Evolutionary conservation across 2,329 filamentous ascomycete genomes (phyloP).

Genomic region (Penicillium brevicompactum): DNA sequence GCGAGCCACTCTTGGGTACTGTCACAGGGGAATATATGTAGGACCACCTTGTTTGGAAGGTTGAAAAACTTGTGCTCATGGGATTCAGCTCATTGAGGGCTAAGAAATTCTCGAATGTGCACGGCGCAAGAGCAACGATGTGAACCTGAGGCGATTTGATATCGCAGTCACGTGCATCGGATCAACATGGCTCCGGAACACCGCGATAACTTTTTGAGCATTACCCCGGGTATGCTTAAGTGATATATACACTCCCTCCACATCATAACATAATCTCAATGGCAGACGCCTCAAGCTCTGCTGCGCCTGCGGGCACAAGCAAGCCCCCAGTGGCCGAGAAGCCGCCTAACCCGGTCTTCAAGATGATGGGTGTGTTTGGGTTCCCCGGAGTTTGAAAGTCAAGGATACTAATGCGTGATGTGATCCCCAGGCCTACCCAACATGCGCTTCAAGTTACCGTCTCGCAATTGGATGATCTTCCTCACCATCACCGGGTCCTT

Average conservation of each 20-base stretch:
- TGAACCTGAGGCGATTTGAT: background rate
- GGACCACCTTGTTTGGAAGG: no score
- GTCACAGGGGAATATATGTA: no score
- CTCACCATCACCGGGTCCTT: slow-evolving; percentile 76
- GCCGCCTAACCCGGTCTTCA: slow-evolving; percentile 69
- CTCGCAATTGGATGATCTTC: slow-evolving; percentile 98
- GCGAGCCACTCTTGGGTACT: no score
- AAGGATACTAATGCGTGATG: slow-evolving; percentile 14
- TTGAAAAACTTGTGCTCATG: no score
- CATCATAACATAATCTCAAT: slow-evolving; percentile 26
- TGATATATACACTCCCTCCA: background rate
- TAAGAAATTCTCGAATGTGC: no score
- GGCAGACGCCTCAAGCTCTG: slow-evolving; percentile 40
- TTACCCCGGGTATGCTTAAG: slow-evolving; percentile 2
- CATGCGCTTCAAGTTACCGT: slow-evolving; percentile 81
- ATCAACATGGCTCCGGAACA: slow-evolving; percentile 10
- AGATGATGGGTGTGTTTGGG: slow-evolving; percentile 62
- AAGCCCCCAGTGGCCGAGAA: slow-evolving; percentile 45
- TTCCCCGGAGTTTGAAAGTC: background rate
- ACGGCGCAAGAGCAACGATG: no score
- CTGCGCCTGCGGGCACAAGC: slow-evolving; percentile 39
- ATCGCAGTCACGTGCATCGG: slow-evolving; percentile 17
- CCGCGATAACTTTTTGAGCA: slow-evolving; percentile 22
- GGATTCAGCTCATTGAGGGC: no score
- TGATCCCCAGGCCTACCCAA: slow-evolving; percentile 68